These are phyloP conservation scores for Aspergillus baeticus DNA, from an alignment of 495 filamentous ascomycete genomes.

Conservation along the genomic window DNA sequence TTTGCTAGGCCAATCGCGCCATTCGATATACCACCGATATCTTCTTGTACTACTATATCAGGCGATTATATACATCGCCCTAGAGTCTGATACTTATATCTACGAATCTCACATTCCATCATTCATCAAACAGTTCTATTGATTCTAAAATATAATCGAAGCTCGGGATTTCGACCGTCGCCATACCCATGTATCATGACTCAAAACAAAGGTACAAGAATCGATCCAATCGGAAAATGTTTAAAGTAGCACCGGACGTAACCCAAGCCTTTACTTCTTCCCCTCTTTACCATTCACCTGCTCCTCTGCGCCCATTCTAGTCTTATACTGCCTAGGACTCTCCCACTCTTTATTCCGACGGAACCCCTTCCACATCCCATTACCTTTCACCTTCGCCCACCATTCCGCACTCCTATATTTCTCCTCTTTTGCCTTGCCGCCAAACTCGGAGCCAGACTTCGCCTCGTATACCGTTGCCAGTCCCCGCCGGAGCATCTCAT, in stretches of 20 bases:
- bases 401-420: slow-evolving; percentile 71
- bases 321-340: slow-evolving; percentile 87
- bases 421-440: slow-evolving; percentile 57
- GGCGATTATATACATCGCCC: slow-evolving; percentile 6
- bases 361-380: slow-evolving; percentile 77
- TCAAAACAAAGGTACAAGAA: background rate
- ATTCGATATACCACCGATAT: slow-evolving; percentile 23
- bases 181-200: slow-evolving; percentile 7
- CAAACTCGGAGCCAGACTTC: slow-evolving; percentile 85
- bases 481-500: slow-evolving; percentile 82
- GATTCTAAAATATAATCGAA: no score
- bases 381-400: slow-evolving; percentile 63
- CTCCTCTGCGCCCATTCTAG: slow-evolving; percentile 47
- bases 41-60: slow-evolving; percentile 16
- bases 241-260: background rate
- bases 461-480: slow-evolving; percentile 91
- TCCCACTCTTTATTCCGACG: slow-evolving; percentile 48
- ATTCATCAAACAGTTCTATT: no score
- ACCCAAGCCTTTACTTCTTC: slow-evolving; percentile 22
- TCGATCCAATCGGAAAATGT: background rate
- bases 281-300: slow-evolving; percentile 42
- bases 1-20: slow-evolving; percentile 45
- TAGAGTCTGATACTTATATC: background rate
- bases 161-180: no score
- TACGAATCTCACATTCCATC: background rate